Evolutionary conservation across 2,329 filamentous ascomycete genomes (phyloP).

Genomic region (Pestalotiopsis sp.): DNA sequence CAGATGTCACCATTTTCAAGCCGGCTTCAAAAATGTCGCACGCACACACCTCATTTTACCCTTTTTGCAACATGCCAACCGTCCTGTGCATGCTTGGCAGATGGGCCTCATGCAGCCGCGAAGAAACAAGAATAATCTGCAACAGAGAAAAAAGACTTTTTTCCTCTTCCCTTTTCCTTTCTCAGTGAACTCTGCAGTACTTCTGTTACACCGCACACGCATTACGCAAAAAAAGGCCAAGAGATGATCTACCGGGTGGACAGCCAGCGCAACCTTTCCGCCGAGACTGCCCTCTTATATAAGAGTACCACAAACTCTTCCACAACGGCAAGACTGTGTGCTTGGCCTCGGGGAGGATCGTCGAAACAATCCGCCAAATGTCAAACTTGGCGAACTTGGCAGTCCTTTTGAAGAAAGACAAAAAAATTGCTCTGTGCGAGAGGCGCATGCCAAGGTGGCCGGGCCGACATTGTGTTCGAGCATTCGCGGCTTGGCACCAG

Average conservation of each 20-base stretch:
- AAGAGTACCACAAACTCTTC: neutral
- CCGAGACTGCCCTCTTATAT: neutral
- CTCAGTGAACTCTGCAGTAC: neutral
- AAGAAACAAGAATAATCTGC: neutral
- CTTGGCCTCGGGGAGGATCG: neutral
- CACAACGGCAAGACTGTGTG: neutral
- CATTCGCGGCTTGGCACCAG: neutral
- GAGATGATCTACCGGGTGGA: neutral
- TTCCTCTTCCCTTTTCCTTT: neutral
- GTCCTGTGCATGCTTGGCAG: neutral
- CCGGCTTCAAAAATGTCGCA: neutral
- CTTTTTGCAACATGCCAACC: neutral
- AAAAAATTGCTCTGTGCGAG: neutral
- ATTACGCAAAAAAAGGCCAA: neutral
- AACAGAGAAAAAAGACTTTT: neutral
- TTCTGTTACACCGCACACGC: neutral
- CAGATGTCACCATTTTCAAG: neutral
- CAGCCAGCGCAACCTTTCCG: neutral
- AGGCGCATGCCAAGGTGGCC: slow-evolving; percentile 1
- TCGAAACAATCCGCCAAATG: neutral
- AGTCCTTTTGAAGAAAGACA: neutral
- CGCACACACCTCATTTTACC: neutral
- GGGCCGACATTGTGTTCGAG: slow-evolving; percentile 1
- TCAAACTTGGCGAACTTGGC: neutral
- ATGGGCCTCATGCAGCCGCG: neutral